These are phyloP conservation scores for Skeletonema grethae DNA, from an alignment of 108 stramenopile genomes.

Conservation along the genomic window DNA sequence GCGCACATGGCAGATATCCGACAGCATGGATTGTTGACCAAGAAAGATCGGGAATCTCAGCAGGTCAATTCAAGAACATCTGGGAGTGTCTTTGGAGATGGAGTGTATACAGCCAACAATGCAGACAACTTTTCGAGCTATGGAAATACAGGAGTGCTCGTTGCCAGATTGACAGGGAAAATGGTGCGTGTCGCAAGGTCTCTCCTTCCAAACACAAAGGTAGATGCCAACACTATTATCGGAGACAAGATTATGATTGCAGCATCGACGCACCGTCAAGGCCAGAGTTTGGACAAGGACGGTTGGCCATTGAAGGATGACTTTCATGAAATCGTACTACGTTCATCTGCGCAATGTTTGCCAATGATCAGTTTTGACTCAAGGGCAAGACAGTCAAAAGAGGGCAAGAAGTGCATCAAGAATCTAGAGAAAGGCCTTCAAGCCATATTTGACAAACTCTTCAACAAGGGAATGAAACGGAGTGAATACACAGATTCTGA, in stretches of 20 bases:
- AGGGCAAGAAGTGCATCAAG: neutral
- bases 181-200: slow-evolving; percentile 4
- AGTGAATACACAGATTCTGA: neutral
- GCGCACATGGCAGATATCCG: too few relatives aligned
- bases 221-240: slow-evolving; percentile 23
- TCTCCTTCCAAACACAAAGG: neutral
- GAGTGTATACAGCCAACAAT: slow-evolving; percentile 50
- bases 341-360: slow-evolving; percentile 26
- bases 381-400: neutral
- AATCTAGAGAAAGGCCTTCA: slow-evolving; percentile 4
- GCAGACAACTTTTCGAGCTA: slow-evolving; percentile 30
- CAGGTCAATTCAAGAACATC: slow-evolving; percentile 6
- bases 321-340: slow-evolving; percentile 41
- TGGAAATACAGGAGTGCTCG: slow-evolving; percentile 46
- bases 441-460: neutral
- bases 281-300: neutral
- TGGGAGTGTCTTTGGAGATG: slow-evolving; percentile 46
- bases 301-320: slow-evolving; percentile 14
- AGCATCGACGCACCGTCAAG: neutral
- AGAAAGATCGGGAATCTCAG: neutral
- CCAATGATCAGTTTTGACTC: slow-evolving; percentile 34
- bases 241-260: slow-evolving; percentile 37
- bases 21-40: too few relatives aligned
- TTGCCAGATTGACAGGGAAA: slow-evolving; percentile 30
- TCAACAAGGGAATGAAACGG: slow-evolving; percentile 1